These are phyloP conservation scores for Gaeumannomyces tritici DNA, from an alignment of 2,329 filamentous ascomycete species.

Conservation along the genomic window DNA sequence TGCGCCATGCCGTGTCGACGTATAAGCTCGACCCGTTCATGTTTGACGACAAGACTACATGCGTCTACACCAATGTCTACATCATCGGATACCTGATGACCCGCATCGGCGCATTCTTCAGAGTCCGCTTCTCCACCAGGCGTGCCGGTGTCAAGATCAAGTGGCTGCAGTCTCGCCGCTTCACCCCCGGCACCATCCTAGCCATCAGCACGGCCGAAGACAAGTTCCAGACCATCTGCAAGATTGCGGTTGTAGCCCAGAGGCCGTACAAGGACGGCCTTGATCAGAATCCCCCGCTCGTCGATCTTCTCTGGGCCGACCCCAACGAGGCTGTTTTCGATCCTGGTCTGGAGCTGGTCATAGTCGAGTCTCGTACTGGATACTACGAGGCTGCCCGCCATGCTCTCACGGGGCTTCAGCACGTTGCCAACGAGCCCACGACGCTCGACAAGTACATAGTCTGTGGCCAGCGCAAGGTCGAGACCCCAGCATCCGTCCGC, in stretches of 20 bases:
- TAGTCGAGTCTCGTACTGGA: constrained; percentile 65
- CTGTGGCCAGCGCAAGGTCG: constrained; percentile 25
- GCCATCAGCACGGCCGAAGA: constrained; percentile 45
- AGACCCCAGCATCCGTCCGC: constrained; percentile 19
- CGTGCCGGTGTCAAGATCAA: constrained; percentile 56
- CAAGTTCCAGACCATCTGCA: constrained; percentile 53
- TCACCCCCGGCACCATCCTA: constrained; percentile 43
- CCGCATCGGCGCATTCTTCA: constrained; percentile 51
- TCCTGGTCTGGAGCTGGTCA: constrained; percentile 58
- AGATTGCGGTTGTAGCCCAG: constrained; percentile 64
- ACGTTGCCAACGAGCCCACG: constrained; percentile 32
- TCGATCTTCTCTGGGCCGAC: constrained; percentile 66
- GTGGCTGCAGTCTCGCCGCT: constrained; percentile 47
- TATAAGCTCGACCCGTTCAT: constrained; percentile 43
- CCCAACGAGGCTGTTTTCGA: constrained; percentile 55
- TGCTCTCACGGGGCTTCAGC: constrained; percentile 62
- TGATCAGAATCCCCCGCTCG: constrained; percentile 54
- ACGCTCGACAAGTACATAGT: constrained; percentile 54
- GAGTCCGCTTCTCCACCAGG: constrained; percentile 61
- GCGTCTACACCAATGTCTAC: constrained; percentile 63
- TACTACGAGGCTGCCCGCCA: constrained; percentile 74
- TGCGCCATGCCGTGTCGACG: constrained; percentile 55
- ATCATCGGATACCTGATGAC: constrained; percentile 57
- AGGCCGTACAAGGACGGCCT: constrained; percentile 52
- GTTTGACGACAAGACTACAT: constrained; percentile 46